phyloP scores from a whole-genome alignment of 2,329 filamentous ascomycete genomes.

The Boeremia exigua region DNA sequence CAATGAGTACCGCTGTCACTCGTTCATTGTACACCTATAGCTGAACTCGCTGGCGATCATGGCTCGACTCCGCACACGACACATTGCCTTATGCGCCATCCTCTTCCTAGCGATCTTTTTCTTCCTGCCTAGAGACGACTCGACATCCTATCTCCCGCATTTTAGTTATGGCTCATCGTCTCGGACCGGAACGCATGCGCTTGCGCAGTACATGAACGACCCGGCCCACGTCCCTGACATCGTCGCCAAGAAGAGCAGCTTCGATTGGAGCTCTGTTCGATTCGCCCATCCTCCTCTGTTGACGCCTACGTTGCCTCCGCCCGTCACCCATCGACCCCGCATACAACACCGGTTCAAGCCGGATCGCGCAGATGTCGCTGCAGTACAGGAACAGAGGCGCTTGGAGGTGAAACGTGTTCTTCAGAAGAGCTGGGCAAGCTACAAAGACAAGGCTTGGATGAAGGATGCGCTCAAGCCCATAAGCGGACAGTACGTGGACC shows the following conservation, averaged over 20 bases:
- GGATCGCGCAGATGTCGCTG: slow-evolving; percentile 25
- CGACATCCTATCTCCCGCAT: slow-evolving; percentile 12
- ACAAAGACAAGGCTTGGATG: slow-evolving; percentile 68
- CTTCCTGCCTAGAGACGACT: slow-evolving; percentile 28
- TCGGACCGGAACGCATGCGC: slow-evolving; percentile 24
- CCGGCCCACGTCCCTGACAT: slow-evolving; percentile 29
- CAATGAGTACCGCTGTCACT: slow-evolving; percentile 16
- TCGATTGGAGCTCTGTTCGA: slow-evolving; percentile 41
- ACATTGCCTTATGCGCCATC: slow-evolving; percentile 32
- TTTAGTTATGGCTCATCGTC: slow-evolving; percentile 13
- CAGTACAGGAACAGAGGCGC: slow-evolving; percentile 34
- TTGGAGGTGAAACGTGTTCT: slow-evolving; percentile 42
- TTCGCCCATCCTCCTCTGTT: slow-evolving; percentile 37
- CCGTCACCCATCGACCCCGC: slow-evolving; percentile 36
- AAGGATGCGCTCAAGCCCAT: slow-evolving; percentile 68
- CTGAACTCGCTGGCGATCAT: slow-evolving; percentile 23
- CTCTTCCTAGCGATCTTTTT: slow-evolving; percentile 38
- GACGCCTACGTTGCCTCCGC: slow-evolving; percentile 36
- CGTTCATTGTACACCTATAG: slow-evolving; percentile 1
- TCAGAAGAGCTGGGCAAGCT: slow-evolving; percentile 59
- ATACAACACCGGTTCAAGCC: slow-evolving; percentile 41
- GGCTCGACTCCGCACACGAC: slow-evolving; percentile 39
- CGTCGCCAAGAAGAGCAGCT: slow-evolving; percentile 33
- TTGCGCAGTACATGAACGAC: slow-evolving; percentile 45
- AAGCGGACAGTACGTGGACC: slow-evolving; percentile 58